phyloP scores from a whole-genome alignment of 2,329 filamentous ascomycete genomes.

The Pseudogymnoascus sp. region DNA sequence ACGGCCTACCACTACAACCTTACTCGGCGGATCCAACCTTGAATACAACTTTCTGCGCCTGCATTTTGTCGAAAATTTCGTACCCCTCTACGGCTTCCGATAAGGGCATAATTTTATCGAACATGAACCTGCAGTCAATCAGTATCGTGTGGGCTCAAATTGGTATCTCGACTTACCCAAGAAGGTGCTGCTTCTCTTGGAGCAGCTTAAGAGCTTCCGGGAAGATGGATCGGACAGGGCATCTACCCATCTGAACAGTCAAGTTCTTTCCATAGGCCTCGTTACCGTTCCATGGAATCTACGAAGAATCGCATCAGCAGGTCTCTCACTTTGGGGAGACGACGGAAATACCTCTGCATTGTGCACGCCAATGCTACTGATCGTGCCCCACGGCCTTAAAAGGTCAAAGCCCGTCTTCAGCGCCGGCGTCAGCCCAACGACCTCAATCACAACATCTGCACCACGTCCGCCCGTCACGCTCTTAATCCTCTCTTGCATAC shows the following conservation, averaged over 20 bases:
- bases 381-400: constrained; percentile 63
- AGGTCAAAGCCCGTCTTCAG: constrained; percentile 64
- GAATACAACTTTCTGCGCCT: constrained; percentile 68
- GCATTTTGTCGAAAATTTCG: constrained; percentile 64
- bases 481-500: constrained; percentile 60
- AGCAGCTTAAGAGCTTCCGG: constrained; percentile 56
- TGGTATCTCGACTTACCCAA: constrained; percentile 48
- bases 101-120: constrained; percentile 66
- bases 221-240: constrained; percentile 66
- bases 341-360: constrained; percentile 53
- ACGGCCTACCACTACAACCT: neutral
- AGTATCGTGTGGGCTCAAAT: constrained; percentile 14
- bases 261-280: constrained; percentile 66
- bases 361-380: constrained; percentile 70
- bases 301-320: constrained; percentile 6
- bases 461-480: constrained; percentile 73
- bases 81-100: constrained; percentile 60
- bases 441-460: constrained; percentile 77
- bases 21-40: constrained; percentile 24
- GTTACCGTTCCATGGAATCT: constrained; percentile 60
- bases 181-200: constrained; percentile 56
- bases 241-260: constrained; percentile 67
- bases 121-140: constrained; percentile 57
- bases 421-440: constrained; percentile 63
- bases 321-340: neutral